Conservation (phyloP, 306 rosid genomes). For the Nissolia schottii region DNA sequence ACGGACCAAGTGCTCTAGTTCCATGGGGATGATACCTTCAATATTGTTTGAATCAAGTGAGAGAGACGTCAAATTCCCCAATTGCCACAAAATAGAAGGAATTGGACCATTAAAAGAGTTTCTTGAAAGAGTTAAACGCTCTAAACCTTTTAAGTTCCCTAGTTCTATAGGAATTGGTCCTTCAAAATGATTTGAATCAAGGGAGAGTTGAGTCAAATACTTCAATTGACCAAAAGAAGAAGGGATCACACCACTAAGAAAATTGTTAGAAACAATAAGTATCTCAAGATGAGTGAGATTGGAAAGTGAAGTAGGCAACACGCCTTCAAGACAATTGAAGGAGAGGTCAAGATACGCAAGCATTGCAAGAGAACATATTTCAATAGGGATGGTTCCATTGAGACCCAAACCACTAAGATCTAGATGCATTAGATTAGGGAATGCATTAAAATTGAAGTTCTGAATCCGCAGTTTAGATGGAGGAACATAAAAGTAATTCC, state of each 20-base stretch:
- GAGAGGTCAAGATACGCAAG: slow-evolving; percentile 5
- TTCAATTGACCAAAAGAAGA: not conserved
- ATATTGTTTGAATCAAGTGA: not conserved
- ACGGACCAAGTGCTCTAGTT: not conserved
- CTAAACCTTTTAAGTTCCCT: not conserved
- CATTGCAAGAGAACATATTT: not conserved
- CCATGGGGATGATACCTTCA: not conserved
- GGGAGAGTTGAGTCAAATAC: not conserved
- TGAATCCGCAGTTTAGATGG: not conserved
- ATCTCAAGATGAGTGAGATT: not conserved
- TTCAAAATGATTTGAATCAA: not conserved
- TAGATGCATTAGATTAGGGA: not conserved
- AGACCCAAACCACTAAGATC: not conserved
- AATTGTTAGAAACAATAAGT: not conserved
- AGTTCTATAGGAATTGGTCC: not conserved
- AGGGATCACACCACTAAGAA: slow-evolving; percentile 2
- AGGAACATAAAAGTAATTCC: not conserved
- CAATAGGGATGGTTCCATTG: not conserved
- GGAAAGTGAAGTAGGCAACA: not conserved
- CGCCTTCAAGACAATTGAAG: not conserved
- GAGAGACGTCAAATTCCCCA: not conserved
- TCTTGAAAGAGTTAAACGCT: not conserved
- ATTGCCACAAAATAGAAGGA: not conserved
- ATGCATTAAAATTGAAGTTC: not conserved
- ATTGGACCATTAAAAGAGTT: not conserved